Evolutionary conservation across 108 stramenopile genomes (phyloP), one percentile per base, ranked within the genome.

Genomic region (Pseudonitzschia delicatissima): DNA sequence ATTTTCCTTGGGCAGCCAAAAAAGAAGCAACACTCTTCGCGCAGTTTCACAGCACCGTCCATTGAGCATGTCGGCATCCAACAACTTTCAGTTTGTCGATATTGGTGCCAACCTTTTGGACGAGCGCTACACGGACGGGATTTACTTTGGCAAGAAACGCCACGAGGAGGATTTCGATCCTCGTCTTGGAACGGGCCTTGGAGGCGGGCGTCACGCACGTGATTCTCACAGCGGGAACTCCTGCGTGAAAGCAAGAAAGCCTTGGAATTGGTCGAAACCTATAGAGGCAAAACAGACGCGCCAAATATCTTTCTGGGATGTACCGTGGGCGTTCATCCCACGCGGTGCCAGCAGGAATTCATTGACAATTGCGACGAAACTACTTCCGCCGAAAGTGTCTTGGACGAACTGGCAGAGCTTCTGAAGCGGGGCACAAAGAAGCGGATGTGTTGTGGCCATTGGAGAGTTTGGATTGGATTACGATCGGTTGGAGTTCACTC

Each of bases 391-490:
- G 52, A 68, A 4, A 12, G 66, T 27, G 51, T 77, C 13, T 73
- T 88, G 27, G 45, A 78, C 45, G 67, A 80, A 53, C 57, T 93
- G 32, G 45, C 57, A n/a, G 60, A 78, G 3, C 44, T 93, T 7
- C 75, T 79, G 40, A 45, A 73, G n/a, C n/a, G n/a, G n/a, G n/a
- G n/a, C n/a, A n/a, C n/a, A n/a, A n/a, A n/a, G n/a, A n/a, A 74
- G 77, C 4, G 77, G 79, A 29, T 79, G 64, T 45, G 86, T 97
- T n/a, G 90, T 87, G 36, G 98, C 98, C 26, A 64, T 97, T 23
- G 98, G 98, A 11, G 98, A 99, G 75, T 90, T 84, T 51, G 98
- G 98, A 15, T 65, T 99, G 49, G 98, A 99, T 77, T 97, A 97
- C 64, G 98, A 95, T 68, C 88, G 98, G 32, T 61, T 96, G 15